Evolutionary conservation across 257 asterid species (phyloP), one percentile per base, ranked within the genome.

Genomic region (Solanum virginianum): DNA sequence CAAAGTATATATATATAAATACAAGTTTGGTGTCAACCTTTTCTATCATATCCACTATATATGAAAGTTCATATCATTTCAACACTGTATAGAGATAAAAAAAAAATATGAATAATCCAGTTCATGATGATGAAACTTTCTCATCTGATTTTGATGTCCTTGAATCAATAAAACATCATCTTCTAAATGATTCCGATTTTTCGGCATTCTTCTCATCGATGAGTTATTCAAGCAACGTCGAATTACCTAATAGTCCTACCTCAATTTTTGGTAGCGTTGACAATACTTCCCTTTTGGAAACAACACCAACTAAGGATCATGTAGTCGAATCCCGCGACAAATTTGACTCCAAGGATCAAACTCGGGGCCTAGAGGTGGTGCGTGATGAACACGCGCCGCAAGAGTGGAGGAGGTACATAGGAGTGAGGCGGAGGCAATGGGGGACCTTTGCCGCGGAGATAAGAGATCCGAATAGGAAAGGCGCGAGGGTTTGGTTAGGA

Each of bases 391-490:
- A 24, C 1, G 86, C 49, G 49, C 63, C 59, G 0, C 20, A 12
- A 63, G 85, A 84, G 4, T 87, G 90, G 91, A 82, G 10, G 85
- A 55, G 88, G 68, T 90, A 87, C 41, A 83, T 87, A 4, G 92
- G 92, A 0, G 91, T 88, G 10, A 87, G 90, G 80, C 81, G 88
- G 59, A 65, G 92, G 87, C 90, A 90, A n/a, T 88, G 90, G 91
- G 91, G 90, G 22, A 90, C 69, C 69, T 90, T 88, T 18, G 83
- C 88, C 0, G 91, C 91, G 9, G 92, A 90, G 62, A 88, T 88
- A 66, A 90, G 89, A 81, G 54, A 85, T 36, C 91, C 91, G 0
- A 39, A 56, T 13, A 84, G 65, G 84, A 86, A 82, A 80, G 90
- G 90, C 6, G 10, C 74, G 1, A 88, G 89, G 65, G 43, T 88